Evolutionary conservation across 208 protist species (phyloP), one percentile per base, ranked within the genome.

Genomic region (Jaenimonas drosophilae): DNA sequence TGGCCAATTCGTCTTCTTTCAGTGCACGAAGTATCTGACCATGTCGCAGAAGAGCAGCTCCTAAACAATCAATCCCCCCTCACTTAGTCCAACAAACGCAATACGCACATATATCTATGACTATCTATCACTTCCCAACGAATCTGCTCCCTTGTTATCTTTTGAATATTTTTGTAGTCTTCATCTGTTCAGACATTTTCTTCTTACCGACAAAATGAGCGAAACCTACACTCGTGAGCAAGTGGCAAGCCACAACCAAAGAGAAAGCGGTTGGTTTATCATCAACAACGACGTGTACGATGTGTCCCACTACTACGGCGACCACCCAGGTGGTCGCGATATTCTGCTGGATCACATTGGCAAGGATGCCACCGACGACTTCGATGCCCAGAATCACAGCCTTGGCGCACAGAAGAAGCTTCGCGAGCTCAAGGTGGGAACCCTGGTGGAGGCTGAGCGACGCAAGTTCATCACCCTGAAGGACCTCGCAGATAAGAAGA

Each of bases 281-380:
- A 73, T 95, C 30, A 52, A 91, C 60, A 76, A 79, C 39, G 50
- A 76, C 7, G 67, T 93, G 21, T 88, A 76, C 42, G 57, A 91
- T 39, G 69, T 95, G 19, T 75, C 62, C 12, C 54, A 71, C 28
- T 95, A 90, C 59, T 70, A 73, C 53, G 66, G 85, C 24, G 64
- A 80, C 45, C 84, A 93, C 70, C 83, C 84, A 14, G 81, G 87
- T 24, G 81, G 84, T 36, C 56, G 64, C 12, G 80, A 82, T 31
- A 51, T 91, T 16, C 77, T 95, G 0, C 56, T 85, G 4, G 31
- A 62, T 17, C 57, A 80, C 51, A 72, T 75, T 27, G 87, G 84
- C 52, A 67, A 34, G 25, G 83, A 95, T 52, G 77, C 70, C 20
- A 80, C 77, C 7, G 76, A 79, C 43, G 68, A 43, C 9, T 94